Percentiles rank a stretch among this genome's conserved stretches.
Evolutionary conservation across 2,329 filamentous ascomycete species (phyloP).

Genomic region (Endothia cerciana): DNA sequence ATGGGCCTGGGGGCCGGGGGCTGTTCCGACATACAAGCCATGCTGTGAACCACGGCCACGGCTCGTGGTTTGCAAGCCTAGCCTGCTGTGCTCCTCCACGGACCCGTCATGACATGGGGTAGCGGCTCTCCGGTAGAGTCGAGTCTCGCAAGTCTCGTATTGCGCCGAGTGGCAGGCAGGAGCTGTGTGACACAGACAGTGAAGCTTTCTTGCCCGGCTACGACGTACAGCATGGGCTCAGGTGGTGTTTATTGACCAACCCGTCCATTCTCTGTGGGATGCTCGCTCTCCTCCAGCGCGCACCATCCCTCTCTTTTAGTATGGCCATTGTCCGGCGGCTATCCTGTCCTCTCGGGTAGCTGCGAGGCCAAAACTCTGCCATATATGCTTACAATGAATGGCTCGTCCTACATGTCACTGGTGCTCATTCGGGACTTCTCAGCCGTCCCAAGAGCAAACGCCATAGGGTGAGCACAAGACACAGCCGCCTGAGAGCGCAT

Average conservation of each 20-base stretch:
- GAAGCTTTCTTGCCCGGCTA: background rate
- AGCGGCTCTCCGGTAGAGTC: background rate
- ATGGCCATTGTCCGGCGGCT: background rate
- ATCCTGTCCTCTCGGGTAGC: background rate
- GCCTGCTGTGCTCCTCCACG: slow-evolving; percentile 11
- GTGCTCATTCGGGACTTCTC: background rate
- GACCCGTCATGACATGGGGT: background rate
- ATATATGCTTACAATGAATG: background rate
- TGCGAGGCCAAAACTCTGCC: background rate
- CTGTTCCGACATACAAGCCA: slow-evolving; percentile 1
- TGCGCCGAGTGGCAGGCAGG: slow-evolving; percentile 9
- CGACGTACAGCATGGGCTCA: slow-evolving; percentile 2
- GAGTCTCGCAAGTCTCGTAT: slow-evolving; percentile 11
- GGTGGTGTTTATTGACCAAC: slow-evolving; percentile 1
- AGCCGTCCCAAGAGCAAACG: background rate
- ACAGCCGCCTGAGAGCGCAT: background rate
- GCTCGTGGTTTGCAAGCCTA: slow-evolving; percentile 13
- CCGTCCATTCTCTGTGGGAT: no score
- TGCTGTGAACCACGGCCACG: slow-evolving; percentile 11
- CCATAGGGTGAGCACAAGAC: background rate
- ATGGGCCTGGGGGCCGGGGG: background rate
- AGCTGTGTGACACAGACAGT: slow-evolving; percentile 6
- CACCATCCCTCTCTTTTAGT: background rate
- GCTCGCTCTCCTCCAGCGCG: background rate
- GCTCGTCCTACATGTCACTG: background rate